These are phyloP conservation scores for Hypocreales sp. DNA, from an alignment of 2,329 filamentous ascomycete genomes.

Conservation along the genomic window DNA sequence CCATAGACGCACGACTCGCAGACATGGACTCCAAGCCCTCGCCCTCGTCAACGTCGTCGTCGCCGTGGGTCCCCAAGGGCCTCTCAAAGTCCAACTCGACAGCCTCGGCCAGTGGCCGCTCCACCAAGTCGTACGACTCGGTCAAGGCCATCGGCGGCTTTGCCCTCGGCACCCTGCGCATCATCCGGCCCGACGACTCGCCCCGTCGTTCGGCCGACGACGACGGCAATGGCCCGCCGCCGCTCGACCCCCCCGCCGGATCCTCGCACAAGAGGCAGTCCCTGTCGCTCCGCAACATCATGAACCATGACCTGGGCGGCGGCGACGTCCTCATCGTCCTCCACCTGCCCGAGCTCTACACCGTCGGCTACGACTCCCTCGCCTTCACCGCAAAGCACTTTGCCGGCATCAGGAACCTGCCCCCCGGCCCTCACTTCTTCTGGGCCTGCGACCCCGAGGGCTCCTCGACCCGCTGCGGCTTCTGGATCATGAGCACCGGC, in stretches of 20 bases:
- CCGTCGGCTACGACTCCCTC: conserved; percentile 36
- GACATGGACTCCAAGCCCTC: conserved; percentile 10
- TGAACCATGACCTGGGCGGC: conserved; percentile 15
- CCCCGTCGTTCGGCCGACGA: conserved; percentile 1
- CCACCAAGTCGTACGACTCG: conserved; percentile 20
- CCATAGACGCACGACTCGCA: too few relatives aligned
- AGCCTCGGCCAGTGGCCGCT: conserved; percentile 9
- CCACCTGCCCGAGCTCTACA: conserved; percentile 32
- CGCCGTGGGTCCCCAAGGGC: conserved; percentile 8
- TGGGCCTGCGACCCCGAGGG: conserved; percentile 37
- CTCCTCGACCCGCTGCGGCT: conserved; percentile 36
- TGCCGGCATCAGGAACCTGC: conserved; percentile 37
- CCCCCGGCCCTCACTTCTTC: conserved; percentile 40
- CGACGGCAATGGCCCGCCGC: conserved; percentile 13
- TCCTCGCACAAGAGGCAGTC: conserved; percentile 1
- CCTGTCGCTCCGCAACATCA: conserved; percentile 3
- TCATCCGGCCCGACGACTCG: conserved; percentile 15
- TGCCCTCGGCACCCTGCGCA: conserved; percentile 25
- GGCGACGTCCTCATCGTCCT: conserved; percentile 38
- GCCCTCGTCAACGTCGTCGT: too few relatives aligned
- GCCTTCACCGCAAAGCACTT: conserved; percentile 32
- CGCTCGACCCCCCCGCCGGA: conserved; percentile 10
- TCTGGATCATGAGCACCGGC: conserved; percentile 33
- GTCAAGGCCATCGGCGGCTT: conserved; percentile 21
- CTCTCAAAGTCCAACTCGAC: conserved; percentile 21